Conservation (phyloP, 2,329 filamentous ascomycete genomes). For the Fusarium foetens region DNA sequence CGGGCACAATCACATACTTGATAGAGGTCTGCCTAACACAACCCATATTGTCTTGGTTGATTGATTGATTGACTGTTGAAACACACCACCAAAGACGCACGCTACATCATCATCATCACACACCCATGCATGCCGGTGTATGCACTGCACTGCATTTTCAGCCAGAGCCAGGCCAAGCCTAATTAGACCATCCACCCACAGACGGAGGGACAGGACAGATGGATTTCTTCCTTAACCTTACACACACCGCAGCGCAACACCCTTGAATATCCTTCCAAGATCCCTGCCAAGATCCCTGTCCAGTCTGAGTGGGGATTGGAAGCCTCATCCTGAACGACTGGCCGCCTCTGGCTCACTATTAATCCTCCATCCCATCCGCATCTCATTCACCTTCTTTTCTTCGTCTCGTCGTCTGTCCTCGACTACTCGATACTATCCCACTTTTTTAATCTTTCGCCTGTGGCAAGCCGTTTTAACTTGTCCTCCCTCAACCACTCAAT, state of each 20-base stretch:
- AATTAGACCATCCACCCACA: conserved; percentile 35
- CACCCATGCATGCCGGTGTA: conserved; percentile 1
- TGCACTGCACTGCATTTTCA: conserved; percentile 25
- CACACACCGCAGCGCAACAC: conserved; percentile 36
- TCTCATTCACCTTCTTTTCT: conserved; percentile 33
- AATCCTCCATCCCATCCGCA: conserved; percentile 43
- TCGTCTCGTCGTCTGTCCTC: conserved; percentile 41
- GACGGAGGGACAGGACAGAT: background rate
- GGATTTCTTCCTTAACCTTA: conserved; percentile 3
- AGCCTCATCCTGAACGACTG: conserved; percentile 46
- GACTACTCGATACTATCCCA: conserved; percentile 32
- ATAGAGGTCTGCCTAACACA: conserved; percentile 8
- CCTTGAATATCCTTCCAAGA: conserved; percentile 33
- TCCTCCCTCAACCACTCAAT: conserved; percentile 8
- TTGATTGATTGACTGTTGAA: conserved; percentile 19
- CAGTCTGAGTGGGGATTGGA: conserved; percentile 37
- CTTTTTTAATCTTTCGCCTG: conserved; percentile 34
- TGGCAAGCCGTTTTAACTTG: conserved; percentile 25
- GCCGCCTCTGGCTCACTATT: conserved; percentile 42
- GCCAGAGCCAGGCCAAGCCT: conserved; percentile 31
- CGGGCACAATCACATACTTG: conserved; percentile 10
- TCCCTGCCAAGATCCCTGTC: conserved; percentile 30
- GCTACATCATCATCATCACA: conserved; percentile 37
- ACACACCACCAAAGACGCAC: conserved; percentile 34
- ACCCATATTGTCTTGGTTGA: background rate